Evolutionary conservation across 163 green algal genomes (phyloP).

Genomic region (Chloromonas sp.): DNA sequence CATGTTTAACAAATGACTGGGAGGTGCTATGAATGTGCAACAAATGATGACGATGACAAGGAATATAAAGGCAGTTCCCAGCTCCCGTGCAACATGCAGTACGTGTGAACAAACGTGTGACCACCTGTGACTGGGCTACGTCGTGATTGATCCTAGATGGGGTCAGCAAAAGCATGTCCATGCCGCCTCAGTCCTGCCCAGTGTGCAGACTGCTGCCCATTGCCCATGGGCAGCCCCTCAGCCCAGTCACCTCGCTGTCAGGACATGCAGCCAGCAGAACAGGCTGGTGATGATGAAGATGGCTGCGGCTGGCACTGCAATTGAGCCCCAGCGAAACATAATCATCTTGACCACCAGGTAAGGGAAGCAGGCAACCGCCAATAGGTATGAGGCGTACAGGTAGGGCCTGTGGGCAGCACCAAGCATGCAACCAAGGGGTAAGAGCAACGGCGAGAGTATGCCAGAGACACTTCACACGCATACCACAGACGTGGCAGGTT

Average conservation of each 20-base stretch:
- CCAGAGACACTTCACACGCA: neutral
- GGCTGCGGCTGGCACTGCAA: conserved; percentile 13
- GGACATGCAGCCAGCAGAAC: conserved; percentile 38
- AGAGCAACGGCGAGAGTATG: neutral
- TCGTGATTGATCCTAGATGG: no score
- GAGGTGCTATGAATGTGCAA: no score
- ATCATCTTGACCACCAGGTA: conserved; percentile 54
- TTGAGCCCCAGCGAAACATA: conserved; percentile 19
- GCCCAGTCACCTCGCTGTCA: conserved; percentile 34
- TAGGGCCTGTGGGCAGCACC: conserved; percentile 41
- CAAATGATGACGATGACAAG: no score
- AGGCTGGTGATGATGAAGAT: conserved; percentile 33
- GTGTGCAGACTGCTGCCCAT: no score
- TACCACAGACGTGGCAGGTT: neutral
- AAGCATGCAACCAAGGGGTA: neutral
- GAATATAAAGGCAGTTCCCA: no score
- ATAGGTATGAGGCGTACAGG: conserved; percentile 35
- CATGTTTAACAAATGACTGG: no score
- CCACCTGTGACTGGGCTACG: no score
- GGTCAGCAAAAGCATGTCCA: no score
- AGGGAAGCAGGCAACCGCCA: conserved; percentile 36
- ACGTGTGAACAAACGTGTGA: no score
- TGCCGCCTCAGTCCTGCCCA: no score
- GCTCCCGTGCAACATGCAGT: no score
- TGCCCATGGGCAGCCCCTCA: no score